These are phyloP conservation scores for Coemansia sp. DNA, from an alignment of 192 early-diverging fungal genomes.

Conservation along the genomic window DNA sequence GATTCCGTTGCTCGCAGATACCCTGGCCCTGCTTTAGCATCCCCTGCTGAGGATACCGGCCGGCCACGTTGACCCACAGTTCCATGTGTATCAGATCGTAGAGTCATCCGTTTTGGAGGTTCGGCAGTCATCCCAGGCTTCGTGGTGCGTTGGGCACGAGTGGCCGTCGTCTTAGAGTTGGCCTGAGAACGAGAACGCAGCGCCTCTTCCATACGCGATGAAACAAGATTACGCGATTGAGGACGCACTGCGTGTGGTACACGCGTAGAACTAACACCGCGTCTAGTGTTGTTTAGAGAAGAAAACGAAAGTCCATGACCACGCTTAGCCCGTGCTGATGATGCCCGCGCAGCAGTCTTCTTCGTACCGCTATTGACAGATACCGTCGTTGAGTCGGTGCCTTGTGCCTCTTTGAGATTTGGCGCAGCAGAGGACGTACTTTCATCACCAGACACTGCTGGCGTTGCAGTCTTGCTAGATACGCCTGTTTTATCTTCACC, in stretches of 20 bases:
- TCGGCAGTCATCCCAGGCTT: conserved; percentile 4
- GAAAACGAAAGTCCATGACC: conserved; percentile 39
- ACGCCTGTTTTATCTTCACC: background rate
- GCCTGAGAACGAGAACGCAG: conserved; percentile 20
- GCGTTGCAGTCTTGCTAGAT: conserved; percentile 8
- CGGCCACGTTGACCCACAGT: background rate
- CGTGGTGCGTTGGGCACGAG: conserved; percentile 19
- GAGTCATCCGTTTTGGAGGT: conserved; percentile 32
- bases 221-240: conserved; percentile 34
- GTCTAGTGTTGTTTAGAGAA: conserved; percentile 21
- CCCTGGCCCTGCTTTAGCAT: conserved; percentile 19
- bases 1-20: conserved; percentile 48
- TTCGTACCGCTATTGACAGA: background rate
- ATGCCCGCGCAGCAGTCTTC: conserved; percentile 1
- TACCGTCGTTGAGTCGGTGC: background rate
- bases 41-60: background rate
- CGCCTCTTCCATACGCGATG: conserved; percentile 48
- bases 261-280: conserved; percentile 6
- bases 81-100: conserved; percentile 24
- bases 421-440: background rate
- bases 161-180: background rate
- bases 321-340: conserved; percentile 18
- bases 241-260: conserved; percentile 26
- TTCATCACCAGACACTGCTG: conserved; percentile 16
- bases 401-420: conserved; percentile 2